phyloP scores from a whole-genome alignment of 441 rosid species.

The Populus tomentosa region DNA sequence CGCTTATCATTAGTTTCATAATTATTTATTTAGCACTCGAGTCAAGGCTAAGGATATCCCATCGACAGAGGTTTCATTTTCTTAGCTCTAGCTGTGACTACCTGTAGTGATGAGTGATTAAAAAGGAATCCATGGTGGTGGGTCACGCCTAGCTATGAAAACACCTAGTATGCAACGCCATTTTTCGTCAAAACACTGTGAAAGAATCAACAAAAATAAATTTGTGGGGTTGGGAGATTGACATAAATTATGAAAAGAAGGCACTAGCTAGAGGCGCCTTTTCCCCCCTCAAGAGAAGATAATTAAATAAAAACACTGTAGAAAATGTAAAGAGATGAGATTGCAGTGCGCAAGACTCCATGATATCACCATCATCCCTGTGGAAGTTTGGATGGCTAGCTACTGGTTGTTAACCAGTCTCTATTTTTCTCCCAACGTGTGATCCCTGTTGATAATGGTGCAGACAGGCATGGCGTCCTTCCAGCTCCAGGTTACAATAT shows the following conservation, averaged over 20 bases:
- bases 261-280: slow-evolving; percentile 18
- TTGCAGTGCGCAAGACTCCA: too few species aligned
- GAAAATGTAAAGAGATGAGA: neutral
- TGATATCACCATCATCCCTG: too few species aligned
- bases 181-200: neutral
- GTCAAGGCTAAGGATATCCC: neutral
- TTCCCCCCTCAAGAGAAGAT: neutral
- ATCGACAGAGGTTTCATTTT: neutral
- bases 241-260: slow-evolving; percentile 3
- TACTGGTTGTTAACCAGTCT: too few species aligned
- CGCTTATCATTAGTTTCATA: too few species aligned
- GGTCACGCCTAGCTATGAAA: slow-evolving; percentile 9
- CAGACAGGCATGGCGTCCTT: neutral
- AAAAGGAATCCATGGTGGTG: slow-evolving; percentile 29
- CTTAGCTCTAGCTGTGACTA: neutral
- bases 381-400: too few species aligned
- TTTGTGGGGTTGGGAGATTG: slow-evolving; percentile 20
- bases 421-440: too few species aligned
- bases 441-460: too few species aligned
- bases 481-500: neutral
- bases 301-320: neutral
- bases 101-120: slow-evolving; percentile 18
- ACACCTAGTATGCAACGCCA: neutral
- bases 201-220: neutral
- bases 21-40: neutral